Evolutionary conservation across 2,329 filamentous ascomycete species (phyloP), one percentile per base, ranked within the genome.

Genomic region (Tetracladium maxilliforme): DNA sequence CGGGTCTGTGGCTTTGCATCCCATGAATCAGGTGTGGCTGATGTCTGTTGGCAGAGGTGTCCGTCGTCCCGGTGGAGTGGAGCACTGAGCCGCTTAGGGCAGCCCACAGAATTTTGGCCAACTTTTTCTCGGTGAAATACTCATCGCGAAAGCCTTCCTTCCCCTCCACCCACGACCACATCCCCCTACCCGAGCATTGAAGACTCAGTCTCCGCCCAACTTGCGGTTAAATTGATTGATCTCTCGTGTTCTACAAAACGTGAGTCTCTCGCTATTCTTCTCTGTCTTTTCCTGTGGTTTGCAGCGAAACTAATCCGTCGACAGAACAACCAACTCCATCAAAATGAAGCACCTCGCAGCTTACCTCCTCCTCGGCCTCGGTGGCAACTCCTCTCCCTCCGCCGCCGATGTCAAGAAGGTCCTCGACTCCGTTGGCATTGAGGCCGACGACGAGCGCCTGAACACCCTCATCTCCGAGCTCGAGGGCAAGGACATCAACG

Each of bases 271-370:
- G 12, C 23, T 24, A 10, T 24, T 14, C 15, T 21, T 12, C 8
- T 12, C 21, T 22, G 8, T 13, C 10, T 8, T 9, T 10, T 9
- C 8, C 14, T 22, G 21, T 13, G 8, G 8, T 22, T 8, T 8
- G 8, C 21, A 13, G 12, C 8, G 21, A 22, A 10, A 9, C 7
- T 13, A 28, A 22, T 12, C 32, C 18, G 23, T 23, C 18, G 18
- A 32, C 30, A 41, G 42, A 50, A 44, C 51, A 57, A n/a, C n/a
- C n/a, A n/a, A n/a, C n/a, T 51, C 47, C 39, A 44, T 47, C 58
- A 92, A 76, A 83, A 95, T 98, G 90, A 95, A 98, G 86, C 78
- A 95, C 68, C 79, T 98, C 68, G 90, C 90, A 57, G 87, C 90
- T 57, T 95, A 92, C 75, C 84, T 98, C 54, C 87, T 98, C 55